A percentile compares a stretch with the other conserved stretches of the same genome.
phyloP scores from a whole-genome alignment of 331 rosid genomes.

The Erythrophleum ivorense region DNA sequence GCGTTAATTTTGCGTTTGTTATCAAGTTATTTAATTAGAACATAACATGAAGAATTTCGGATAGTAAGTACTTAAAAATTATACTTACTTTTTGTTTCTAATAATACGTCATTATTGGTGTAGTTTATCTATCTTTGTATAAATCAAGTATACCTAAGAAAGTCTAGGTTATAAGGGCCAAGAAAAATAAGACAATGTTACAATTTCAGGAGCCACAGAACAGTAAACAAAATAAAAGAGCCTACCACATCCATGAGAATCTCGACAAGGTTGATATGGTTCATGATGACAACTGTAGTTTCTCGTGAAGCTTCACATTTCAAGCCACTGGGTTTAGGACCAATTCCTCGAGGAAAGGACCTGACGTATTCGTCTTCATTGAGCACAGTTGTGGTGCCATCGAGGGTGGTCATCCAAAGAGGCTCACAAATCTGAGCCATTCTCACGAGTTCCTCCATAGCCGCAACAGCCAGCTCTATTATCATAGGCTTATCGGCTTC shows the following conservation, averaged over 20 bases:
- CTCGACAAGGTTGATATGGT: conserved; percentile 86
- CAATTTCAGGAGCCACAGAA: background rate
- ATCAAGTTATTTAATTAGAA: too few relatives aligned
- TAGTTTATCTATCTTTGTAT: too few relatives aligned
- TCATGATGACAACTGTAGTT: conserved; percentile 83
- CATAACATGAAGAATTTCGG: too few relatives aligned
- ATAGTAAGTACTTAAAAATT: too few relatives aligned
- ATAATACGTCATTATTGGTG: too few relatives aligned
- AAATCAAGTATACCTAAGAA: too few relatives aligned
- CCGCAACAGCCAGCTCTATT: conserved; percentile 93
- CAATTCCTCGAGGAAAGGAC: conserved; percentile 84
- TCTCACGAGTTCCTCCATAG: conserved; percentile 86
- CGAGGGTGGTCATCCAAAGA: conserved; percentile 82
- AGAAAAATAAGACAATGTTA: background rate
- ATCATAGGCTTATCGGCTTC: conserved; percentile 91
- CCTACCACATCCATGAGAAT: conserved; percentile 95
- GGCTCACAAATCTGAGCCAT: conserved; percentile 96
- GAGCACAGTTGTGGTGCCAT: conserved; percentile 58
- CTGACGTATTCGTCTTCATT: conserved; percentile 85
- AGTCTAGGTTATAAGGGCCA: background rate
- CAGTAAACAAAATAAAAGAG: background rate
- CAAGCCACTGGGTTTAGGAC: conserved; percentile 73
- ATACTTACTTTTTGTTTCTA: too few relatives aligned
- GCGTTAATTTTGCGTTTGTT: background rate
- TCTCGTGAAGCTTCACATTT: conserved; percentile 88